phyloP scores from a whole-genome alignment of 164 flowering plant species.

The Macadamia integrifolia region DNA sequence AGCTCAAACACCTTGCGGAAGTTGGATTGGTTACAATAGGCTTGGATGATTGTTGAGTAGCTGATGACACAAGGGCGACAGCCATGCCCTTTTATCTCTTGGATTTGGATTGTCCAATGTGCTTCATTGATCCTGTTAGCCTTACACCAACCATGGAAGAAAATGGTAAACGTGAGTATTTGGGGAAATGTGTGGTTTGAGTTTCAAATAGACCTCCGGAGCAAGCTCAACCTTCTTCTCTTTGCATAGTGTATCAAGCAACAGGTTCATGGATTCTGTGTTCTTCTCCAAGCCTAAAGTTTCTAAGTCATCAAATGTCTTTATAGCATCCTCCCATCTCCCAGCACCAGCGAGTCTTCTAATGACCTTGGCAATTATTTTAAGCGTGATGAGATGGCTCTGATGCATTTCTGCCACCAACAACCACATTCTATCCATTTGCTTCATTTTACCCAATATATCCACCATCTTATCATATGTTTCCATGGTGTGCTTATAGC shows the following conservation, averaged over 20 bases:
- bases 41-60: conserved; percentile 66
- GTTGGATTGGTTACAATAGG: conserved; percentile 44
- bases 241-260: conserved; percentile 83
- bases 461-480: conserved; percentile 61
- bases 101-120: conserved; percentile 69
- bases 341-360: conserved; percentile 79
- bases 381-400: conserved; percentile 31
- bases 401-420: conserved; percentile 46
- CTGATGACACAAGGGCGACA: conserved; percentile 67
- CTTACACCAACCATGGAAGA: conserved; percentile 28
- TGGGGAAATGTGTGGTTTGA: conserved; percentile 57
- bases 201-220: conserved; percentile 48
- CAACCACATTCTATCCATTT: conserved; percentile 46
- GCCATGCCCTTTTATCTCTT: conserved; percentile 82
- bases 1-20: conserved; percentile 51
- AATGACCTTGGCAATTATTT: conserved; percentile 63
- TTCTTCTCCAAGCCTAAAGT: conserved; percentile 57
- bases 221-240: conserved; percentile 65
- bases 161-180: conserved; percentile 33
- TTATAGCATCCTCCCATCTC: conserved; percentile 54
- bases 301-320: conserved; percentile 22
- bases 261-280: conserved; percentile 70
- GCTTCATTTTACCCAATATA: conserved; percentile 61
- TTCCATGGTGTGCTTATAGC: conserved; percentile 36
- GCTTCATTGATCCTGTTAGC: conserved; percentile 59